Evolutionary conservation across 768 basidiomycete species (phyloP).

Genomic region (Roridomyces roridus): DNA sequence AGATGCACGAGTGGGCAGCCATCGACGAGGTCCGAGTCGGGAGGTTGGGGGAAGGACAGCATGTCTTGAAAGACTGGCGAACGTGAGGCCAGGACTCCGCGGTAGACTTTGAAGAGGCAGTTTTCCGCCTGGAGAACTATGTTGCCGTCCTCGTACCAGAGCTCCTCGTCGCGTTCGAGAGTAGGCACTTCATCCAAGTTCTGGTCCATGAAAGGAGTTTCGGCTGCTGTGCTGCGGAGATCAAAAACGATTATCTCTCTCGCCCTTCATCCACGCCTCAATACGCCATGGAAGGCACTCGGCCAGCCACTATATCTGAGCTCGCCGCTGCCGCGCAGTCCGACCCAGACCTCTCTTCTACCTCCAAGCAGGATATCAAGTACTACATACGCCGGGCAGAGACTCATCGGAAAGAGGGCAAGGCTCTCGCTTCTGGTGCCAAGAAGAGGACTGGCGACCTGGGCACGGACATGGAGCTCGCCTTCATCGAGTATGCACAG

Average conservation of each 20-base stretch:
- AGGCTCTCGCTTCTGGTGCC: slow-evolving; percentile 39
- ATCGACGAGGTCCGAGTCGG: too few relatives aligned
- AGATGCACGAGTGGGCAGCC: too few relatives aligned
- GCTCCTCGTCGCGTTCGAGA: not conserved
- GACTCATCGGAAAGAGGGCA: slow-evolving; percentile 62
- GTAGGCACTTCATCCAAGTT: too few relatives aligned
- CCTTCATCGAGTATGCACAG: slow-evolving; percentile 73
- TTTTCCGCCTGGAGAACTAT: slow-evolving; percentile 20
- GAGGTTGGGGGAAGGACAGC: too few relatives aligned
- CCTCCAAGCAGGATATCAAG: slow-evolving; percentile 66
- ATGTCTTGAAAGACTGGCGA: too few relatives aligned
- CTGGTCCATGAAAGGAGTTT: too few relatives aligned
- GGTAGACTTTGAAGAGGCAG: slow-evolving; percentile 23
- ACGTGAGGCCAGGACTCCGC: slow-evolving; percentile 8
- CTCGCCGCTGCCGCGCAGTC: slow-evolving; percentile 60
- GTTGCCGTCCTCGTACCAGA: slow-evolving; percentile 30
- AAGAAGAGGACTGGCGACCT: slow-evolving; percentile 35
- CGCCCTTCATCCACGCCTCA: too few relatives aligned
- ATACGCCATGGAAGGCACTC: too few relatives aligned
- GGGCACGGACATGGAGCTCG: slow-evolving; percentile 61
- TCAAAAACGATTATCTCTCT: too few relatives aligned
- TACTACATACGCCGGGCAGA: slow-evolving; percentile 71
- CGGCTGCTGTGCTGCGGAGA: too few relatives aligned
- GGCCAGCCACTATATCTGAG: slow-evolving; percentile 68
- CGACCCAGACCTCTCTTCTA: slow-evolving; percentile 55